These are phyloP conservation scores for Limnomonas spitsbergensis DNA, from an alignment of 139 green algal species.

Conservation along the genomic window DNA sequence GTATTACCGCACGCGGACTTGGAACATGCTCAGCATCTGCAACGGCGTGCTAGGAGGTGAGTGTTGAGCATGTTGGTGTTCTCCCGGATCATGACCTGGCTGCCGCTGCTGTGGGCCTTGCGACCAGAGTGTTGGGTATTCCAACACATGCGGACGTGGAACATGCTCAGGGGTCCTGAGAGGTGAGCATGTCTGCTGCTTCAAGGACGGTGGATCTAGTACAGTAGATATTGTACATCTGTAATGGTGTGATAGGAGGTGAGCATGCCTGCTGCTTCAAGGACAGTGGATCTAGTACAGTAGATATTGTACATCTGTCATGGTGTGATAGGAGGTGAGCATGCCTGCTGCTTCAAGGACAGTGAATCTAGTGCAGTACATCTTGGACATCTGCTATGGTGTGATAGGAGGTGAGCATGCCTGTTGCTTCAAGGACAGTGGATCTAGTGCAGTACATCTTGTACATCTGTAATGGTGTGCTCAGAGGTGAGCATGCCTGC, in stretches of 20 bases:
- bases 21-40: conserved; percentile 29
- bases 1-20: conserved; percentile 23
- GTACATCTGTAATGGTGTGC: neutral
- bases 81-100: no score
- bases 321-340: neutral
- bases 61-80: no score
- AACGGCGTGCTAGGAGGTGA: neutral
- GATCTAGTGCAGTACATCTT: no score
- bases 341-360: no score
- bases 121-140: neutral
- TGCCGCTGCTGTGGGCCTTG: neutral
- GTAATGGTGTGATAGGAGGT: neutral
- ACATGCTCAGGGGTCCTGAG: conserved; percentile 20
- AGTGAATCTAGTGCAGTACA: no score
- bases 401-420: neutral
- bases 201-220: no score
- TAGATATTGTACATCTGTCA: conserved; percentile 24
- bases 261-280: no score
- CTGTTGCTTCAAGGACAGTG: no score
- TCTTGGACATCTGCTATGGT: conserved; percentile 16
- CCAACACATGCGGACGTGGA: conserved; percentile 25
- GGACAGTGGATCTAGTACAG: no score
- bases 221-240: conserved; percentile 29
- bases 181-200: no score
- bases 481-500: no score